A percentile compares a stretch with the other conserved stretches of the same genome.
These are phyloP conservation scores for Podospora pseudocomata DNA, from an alignment of 495 filamentous ascomycete species.

Conservation along the genomic window DNA sequence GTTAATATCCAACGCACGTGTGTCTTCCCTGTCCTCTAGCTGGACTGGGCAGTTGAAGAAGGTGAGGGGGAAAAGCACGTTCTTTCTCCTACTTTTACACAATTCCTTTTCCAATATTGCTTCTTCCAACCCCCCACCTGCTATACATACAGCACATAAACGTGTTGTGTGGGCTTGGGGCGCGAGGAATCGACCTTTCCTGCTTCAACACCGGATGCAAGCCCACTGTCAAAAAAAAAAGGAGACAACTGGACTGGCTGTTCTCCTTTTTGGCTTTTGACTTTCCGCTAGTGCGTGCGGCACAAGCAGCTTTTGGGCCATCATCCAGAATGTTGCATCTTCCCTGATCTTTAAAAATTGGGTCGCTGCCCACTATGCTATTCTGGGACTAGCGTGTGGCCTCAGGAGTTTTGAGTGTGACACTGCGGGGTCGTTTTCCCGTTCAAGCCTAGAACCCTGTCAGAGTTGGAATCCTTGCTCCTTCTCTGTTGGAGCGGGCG, in stretches of 20 bases:
- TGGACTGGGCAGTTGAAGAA: not conserved
- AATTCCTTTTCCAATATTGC: not conserved
- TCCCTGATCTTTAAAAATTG: not conserved
- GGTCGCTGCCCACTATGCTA: not conserved
- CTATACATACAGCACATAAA: not conserved
- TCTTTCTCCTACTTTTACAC: not conserved
- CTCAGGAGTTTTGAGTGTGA: not conserved
- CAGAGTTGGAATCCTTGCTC: not conserved
- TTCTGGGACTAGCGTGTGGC: not conserved
- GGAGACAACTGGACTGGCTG: not conserved
- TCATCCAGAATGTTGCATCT: not conserved
- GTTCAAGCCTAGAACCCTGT: not conserved
- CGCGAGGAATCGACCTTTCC: not conserved
- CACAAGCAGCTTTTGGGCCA: not conserved
- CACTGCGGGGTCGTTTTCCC: not conserved
- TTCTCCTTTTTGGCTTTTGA: not conserved
- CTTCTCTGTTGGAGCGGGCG: not conserved
- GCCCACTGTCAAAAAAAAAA: not conserved
- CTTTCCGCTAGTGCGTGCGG: not conserved
- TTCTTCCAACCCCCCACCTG: not conserved
- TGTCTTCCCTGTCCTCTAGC: not conserved
- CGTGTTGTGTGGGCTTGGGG: not conserved
- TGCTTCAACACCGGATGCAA: not conserved
- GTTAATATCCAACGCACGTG: not conserved
- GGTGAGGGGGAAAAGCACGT: not conserved